Evolutionary conservation across 1,139 yeast genomes (phyloP).

Genomic region (Diutina sp.): DNA sequence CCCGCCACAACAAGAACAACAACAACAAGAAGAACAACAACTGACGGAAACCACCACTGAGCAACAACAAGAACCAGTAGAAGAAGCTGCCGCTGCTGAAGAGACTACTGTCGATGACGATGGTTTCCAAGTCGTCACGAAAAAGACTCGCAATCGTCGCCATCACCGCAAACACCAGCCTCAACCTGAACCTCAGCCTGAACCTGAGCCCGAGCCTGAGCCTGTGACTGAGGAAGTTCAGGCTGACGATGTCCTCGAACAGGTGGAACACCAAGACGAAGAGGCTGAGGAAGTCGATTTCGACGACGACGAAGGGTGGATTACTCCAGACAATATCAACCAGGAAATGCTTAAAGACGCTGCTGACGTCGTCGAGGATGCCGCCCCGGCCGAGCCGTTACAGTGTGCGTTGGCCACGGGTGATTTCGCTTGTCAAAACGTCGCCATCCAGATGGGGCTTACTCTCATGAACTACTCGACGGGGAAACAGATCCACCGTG

Average conservation of each 20-base stretch:
- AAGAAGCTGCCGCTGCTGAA: neutral
- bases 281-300: conserved; percentile 34
- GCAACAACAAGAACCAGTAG: too few relatives aligned
- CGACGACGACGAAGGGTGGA: conserved; percentile 85
- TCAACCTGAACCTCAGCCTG: neutral
- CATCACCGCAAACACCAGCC: neutral
- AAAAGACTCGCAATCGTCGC: conserved; percentile 3
- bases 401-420: conserved; percentile 85
- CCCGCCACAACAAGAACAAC: conserved; percentile 26
- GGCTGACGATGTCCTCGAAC: neutral
- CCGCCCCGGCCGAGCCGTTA: conserved; percentile 14
- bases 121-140: conserved; percentile 7
- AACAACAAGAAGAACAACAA: neutral
- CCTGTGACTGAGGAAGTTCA: conserved; percentile 12
- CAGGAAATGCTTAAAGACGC: conserved; percentile 58
- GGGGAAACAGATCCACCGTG: conserved; percentile 75
- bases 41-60: conserved; percentile 4
- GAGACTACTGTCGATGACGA: conserved; percentile 4
- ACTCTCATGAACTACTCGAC: conserved; percentile 75
- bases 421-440: conserved; percentile 96
- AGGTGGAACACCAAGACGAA: conserved; percentile 16
- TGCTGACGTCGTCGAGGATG: conserved; percentile 28
- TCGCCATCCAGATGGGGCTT: conserved; percentile 80
- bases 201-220: conserved; percentile 3
- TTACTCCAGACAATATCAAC: conserved; percentile 72